Conservation (phyloP, 768 basidiomycete genomes). For the Agaricus blazei region DNA sequence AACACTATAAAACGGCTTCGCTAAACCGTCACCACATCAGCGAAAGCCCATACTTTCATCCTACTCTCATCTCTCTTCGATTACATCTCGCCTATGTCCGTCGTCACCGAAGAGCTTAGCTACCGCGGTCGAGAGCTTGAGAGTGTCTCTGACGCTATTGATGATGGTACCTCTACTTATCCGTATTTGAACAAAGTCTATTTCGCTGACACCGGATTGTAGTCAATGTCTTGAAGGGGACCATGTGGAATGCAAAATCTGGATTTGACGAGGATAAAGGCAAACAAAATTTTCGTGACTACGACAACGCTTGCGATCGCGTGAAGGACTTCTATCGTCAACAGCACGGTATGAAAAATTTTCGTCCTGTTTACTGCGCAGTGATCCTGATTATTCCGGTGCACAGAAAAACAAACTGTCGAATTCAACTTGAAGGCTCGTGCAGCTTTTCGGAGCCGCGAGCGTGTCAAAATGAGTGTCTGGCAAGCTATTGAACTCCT, state of each 20-base stretch:
- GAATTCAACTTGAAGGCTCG: conserved; percentile 79
- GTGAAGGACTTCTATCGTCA: conserved; percentile 77
- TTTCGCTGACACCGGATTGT: not conserved
- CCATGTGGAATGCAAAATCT: conserved; percentile 52
- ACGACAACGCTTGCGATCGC: conserved; percentile 70
- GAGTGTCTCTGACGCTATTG: conserved; percentile 41
- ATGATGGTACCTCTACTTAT: conserved; percentile 30
- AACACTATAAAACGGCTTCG: not conserved
- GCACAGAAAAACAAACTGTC: conserved; percentile 78
- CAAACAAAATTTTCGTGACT: conserved; percentile 66
- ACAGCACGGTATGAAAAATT: conserved; percentile 55
- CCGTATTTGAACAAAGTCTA: not conserved
- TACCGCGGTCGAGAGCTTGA: conserved; percentile 33
- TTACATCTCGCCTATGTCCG: conserved; percentile 18
- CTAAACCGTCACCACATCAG: not conserved
- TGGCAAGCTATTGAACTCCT: conserved; percentile 89
- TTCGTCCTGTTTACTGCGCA: not conserved
- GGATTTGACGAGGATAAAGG: conserved; percentile 59
- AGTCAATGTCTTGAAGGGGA: conserved; percentile 71
- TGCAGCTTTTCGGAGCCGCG: conserved; percentile 62
- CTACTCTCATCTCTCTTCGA: not conserved
- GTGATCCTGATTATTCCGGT: not conserved
- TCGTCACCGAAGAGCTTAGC: conserved; percentile 12
- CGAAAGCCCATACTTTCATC: not conserved
- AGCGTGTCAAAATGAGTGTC: conserved; percentile 72